Evolutionary conservation across 1,139 yeast species (phyloP).

Genomic region (Sugiyamaella novakii): DNA sequence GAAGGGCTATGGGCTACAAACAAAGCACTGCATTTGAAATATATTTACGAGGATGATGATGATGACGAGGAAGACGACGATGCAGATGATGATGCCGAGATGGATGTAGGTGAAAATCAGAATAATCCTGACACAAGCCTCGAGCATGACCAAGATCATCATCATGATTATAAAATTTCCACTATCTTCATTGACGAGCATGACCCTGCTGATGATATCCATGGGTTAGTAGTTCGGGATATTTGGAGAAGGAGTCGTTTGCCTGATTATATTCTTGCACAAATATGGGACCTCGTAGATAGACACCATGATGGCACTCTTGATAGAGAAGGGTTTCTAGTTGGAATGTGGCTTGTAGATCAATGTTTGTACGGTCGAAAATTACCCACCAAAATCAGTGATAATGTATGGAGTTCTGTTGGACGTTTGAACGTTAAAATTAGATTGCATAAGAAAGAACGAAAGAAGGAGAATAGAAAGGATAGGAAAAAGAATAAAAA

Average conservation of each 20-base stretch:
- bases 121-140: slow-evolving; percentile 14
- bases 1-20: slow-evolving; percentile 95
- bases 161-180: slow-evolving; percentile 3
- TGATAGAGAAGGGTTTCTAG: slow-evolving; percentile 78
- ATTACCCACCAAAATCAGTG: slow-evolving; percentile 60
- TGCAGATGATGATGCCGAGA: slow-evolving; percentile 10
- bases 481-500: slow-evolving; percentile 13
- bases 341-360: slow-evolving; percentile 95
- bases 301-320: slow-evolving; percentile 73
- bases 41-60: slow-evolving; percentile 43
- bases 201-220: slow-evolving; percentile 49
- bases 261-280: slow-evolving; percentile 60
- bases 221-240: slow-evolving; percentile 69
- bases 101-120: neutral
- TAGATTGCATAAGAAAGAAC: slow-evolving; percentile 29
- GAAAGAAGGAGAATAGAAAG: slow-evolving; percentile 22
- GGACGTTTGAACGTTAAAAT: slow-evolving; percentile 45
- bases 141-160: neutral
- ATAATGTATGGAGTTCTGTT: slow-evolving; percentile 45
- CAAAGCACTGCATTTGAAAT: slow-evolving; percentile 60
- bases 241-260: slow-evolving; percentile 80
- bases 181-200: slow-evolving; percentile 2
- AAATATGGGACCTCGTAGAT: slow-evolving; percentile 83
- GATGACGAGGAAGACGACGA: slow-evolving; percentile 64
- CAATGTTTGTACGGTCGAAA: slow-evolving; percentile 94